A percentile compares a stretch with the other conserved stretches of the same genome.
These are phyloP conservation scores for Phytopythium cucurbitacearum DNA, from an alignment of 352 stramenopile species.

Conservation along the genomic window DNA sequence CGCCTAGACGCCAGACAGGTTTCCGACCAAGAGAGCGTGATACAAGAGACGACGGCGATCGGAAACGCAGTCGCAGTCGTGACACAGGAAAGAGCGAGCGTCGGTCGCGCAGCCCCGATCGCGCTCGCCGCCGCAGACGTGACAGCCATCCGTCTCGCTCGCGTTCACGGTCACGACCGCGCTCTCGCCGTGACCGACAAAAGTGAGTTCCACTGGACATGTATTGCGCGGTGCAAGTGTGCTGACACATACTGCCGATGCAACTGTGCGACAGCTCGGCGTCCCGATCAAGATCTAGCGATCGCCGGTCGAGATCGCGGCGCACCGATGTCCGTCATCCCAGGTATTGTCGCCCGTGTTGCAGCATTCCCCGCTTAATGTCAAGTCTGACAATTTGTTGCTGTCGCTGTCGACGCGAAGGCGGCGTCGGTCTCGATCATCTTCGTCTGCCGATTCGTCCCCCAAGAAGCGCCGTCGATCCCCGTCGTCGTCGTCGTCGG, in stretches of 20 bases:
- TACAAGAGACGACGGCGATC: too few relatives aligned
- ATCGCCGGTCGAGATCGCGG: slow-evolving; percentile 6
- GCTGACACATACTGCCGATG: too few relatives aligned
- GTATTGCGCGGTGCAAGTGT: too few relatives aligned
- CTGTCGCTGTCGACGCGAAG: slow-evolving; percentile 9
- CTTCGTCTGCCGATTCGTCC: too few relatives aligned
- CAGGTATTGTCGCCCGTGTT: background rate
- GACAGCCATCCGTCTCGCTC: background rate
- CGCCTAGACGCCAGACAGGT: too few relatives aligned
- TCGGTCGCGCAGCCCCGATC: background rate
- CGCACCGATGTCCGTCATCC: slow-evolving; percentile 1
- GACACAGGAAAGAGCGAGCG: background rate
- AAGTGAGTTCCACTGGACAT: background rate
- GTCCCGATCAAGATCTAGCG: slow-evolving; percentile 21
- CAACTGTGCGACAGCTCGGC: slow-evolving; percentile 10
- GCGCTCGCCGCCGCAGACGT: background rate
- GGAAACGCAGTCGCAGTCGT: too few relatives aligned
- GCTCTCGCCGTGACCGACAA: background rate
- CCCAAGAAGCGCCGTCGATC: slow-evolving; percentile 9
- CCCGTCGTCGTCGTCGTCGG: slow-evolving; percentile 22
- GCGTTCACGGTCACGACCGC: background rate
- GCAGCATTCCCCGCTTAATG: too few relatives aligned
- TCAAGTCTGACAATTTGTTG: slow-evolving; percentile 1
- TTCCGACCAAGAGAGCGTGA: too few relatives aligned
- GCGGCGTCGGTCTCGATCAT: too few relatives aligned